These are phyloP conservation scores for Fomitiporia mediterranea DNA, from an alignment of 1,284 basidiomycete genomes.

Conservation along the genomic window DNA sequence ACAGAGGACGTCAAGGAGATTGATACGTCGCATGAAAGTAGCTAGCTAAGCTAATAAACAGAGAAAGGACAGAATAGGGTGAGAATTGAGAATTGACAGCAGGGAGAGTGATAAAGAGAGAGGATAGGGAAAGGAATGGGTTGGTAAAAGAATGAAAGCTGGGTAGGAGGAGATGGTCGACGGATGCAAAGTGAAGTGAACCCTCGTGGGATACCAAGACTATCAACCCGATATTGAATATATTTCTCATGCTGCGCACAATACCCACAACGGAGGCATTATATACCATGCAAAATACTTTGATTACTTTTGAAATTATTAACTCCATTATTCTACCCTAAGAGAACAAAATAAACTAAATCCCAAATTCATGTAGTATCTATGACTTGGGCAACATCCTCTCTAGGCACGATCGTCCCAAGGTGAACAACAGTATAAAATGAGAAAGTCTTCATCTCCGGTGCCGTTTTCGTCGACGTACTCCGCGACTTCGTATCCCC, in stretches of 20 bases:
- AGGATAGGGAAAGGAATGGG: neutral
- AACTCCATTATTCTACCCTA: too few relatives aligned
- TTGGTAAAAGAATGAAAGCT: neutral
- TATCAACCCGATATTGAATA: too few relatives aligned
- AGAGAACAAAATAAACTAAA: neutral
- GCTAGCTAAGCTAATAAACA: neutral
- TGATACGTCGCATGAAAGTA: neutral
- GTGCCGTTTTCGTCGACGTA: slow-evolving; percentile 33
- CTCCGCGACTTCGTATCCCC: slow-evolving; percentile 46
- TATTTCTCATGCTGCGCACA: too few relatives aligned
- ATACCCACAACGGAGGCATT: too few relatives aligned
- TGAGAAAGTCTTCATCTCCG: slow-evolving; percentile 80
- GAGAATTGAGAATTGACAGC: neutral
- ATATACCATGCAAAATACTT: too few relatives aligned
- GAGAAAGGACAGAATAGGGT: neutral
- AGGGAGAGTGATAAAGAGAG: neutral
- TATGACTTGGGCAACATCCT: slow-evolving; percentile 35
- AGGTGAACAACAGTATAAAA: slow-evolving; percentile 82
- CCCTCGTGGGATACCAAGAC: too few relatives aligned
- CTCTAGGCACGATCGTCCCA: slow-evolving; percentile 60
- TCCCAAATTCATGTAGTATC: neutral
- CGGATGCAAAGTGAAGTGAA: too few relatives aligned
- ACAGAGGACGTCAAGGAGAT: slow-evolving; percentile 4
- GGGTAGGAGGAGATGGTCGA: neutral
- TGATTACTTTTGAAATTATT: too few relatives aligned